Evolutionary conservation across 2,329 filamentous ascomycete species (phyloP).

Genomic region (Rutstroemia sp.): DNA sequence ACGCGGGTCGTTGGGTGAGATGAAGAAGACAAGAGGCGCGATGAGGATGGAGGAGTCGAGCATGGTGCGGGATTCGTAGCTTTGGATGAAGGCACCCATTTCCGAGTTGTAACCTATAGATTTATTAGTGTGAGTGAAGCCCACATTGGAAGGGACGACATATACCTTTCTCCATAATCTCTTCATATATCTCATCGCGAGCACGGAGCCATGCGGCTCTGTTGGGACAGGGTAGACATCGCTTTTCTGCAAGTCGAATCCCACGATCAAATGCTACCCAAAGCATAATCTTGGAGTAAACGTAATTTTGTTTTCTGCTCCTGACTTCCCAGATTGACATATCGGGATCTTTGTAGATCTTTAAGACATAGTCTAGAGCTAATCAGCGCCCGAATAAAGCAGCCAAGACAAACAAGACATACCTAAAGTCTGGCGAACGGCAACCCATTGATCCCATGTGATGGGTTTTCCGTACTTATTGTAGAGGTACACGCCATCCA

Average conservation of each 20-base stretch:
- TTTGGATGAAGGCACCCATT: slow-evolving; percentile 65
- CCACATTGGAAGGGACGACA: background rate
- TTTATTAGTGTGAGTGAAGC: background rate
- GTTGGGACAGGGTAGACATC: slow-evolving; percentile 68
- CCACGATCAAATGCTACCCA: slow-evolving; percentile 77
- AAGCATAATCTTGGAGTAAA: slow-evolving; percentile 77
- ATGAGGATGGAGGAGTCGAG: slow-evolving; percentile 71
- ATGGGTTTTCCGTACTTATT: slow-evolving; percentile 74
- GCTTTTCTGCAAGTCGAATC: slow-evolving; percentile 65
- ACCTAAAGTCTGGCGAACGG: slow-evolving; percentile 59
- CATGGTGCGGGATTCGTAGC: slow-evolving; percentile 63
- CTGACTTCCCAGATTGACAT: slow-evolving; percentile 83
- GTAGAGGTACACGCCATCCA: slow-evolving; percentile 71
- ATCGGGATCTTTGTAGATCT: slow-evolving; percentile 59
- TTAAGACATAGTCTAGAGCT: slow-evolving; percentile 56
- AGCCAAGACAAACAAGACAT: slow-evolving; percentile 10
- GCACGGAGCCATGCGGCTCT: slow-evolving; percentile 57
- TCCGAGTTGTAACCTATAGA: slow-evolving; percentile 58
- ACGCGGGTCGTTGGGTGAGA: slow-evolving; percentile 68
- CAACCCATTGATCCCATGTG: slow-evolving; percentile 69
- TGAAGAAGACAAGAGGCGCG: slow-evolving; percentile 73
- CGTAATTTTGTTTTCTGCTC: slow-evolving; percentile 68
- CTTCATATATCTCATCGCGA: slow-evolving; percentile 63
- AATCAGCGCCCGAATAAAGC: slow-evolving; percentile 13
- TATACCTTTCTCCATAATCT: slow-evolving; percentile 64